Evolutionary conservation across 1,284 basidiomycete species (phyloP).

Genomic region (Marasmius oreades): DNA sequence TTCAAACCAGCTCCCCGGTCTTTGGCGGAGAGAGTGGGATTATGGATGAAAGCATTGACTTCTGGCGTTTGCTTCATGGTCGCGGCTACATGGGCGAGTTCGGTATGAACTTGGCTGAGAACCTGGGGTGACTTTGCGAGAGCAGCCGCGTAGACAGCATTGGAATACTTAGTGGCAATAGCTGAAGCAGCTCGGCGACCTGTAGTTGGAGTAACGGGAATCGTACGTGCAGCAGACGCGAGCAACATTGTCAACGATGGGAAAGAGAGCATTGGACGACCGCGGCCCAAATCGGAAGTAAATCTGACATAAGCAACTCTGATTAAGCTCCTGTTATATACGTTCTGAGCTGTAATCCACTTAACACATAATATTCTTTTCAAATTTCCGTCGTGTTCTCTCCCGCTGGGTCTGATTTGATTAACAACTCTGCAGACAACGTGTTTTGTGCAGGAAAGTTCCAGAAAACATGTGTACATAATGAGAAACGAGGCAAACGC

Average conservation of each 20-base stretch:
- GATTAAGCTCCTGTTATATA: not conserved
- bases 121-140: constrained; percentile 78
- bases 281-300: constrained; percentile 13
- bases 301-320: constrained; percentile 2
- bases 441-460: no score
- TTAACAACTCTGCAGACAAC: no score
- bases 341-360: not conserved
- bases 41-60: constrained; percentile 70
- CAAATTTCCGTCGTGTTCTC: no score
- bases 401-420: no score
- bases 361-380: no score
- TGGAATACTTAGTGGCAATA: constrained; percentile 90
- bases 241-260: constrained; percentile 36
- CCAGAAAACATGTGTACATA: no score
- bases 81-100: constrained; percentile 71
- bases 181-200: constrained; percentile 68
- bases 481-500: no score
- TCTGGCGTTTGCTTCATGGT: constrained; percentile 65
- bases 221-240: constrained; percentile 43
- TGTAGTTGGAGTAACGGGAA: constrained; percentile 39
- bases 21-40: constrained; percentile 84
- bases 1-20: constrained; percentile 76
- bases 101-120: constrained; percentile 80
- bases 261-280: constrained; percentile 15
- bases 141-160: constrained; percentile 90